These are phyloP conservation scores for Dovyalis caffra DNA, from an alignment of 345 rosid genomes.

Conservation along the genomic window DNA sequence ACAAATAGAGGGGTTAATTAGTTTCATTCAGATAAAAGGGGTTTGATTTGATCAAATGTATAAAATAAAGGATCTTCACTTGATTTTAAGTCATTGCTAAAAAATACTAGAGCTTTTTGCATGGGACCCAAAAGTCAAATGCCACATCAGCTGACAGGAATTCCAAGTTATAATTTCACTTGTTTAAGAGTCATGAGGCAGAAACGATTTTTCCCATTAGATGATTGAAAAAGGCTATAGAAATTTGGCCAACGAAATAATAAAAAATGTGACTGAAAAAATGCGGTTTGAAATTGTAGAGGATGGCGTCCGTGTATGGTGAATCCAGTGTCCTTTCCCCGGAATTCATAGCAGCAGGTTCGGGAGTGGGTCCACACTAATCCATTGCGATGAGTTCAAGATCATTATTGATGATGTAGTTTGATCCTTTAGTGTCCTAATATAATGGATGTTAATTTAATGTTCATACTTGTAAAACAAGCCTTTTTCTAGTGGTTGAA, in stretches of 20 bases:
- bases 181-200: neutral
- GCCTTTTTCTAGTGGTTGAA: too few relatives aligned
- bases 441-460: too few relatives aligned
- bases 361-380: neutral
- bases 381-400: too few relatives aligned
- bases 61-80: neutral
- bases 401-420: too few relatives aligned
- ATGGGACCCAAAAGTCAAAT: neutral
- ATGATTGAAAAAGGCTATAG: neutral
- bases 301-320: neutral
- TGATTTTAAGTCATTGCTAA: neutral
- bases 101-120: too few relatives aligned
- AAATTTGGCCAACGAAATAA: neutral
- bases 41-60: neutral
- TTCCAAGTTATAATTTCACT: neutral
- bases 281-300: neutral
- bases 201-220: neutral
- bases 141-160: conserved; percentile 8
- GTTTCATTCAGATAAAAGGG: neutral
- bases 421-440: too few relatives aligned
- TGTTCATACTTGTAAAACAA: too few relatives aligned
- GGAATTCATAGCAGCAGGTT: neutral
- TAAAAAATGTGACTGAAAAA: neutral
- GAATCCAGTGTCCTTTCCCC: neutral
- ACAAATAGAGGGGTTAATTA: neutral